These are phyloP conservation scores for Fraxinus cuspidata DNA, from an alignment of 257 asterid genomes.

Conservation along the genomic window DNA sequence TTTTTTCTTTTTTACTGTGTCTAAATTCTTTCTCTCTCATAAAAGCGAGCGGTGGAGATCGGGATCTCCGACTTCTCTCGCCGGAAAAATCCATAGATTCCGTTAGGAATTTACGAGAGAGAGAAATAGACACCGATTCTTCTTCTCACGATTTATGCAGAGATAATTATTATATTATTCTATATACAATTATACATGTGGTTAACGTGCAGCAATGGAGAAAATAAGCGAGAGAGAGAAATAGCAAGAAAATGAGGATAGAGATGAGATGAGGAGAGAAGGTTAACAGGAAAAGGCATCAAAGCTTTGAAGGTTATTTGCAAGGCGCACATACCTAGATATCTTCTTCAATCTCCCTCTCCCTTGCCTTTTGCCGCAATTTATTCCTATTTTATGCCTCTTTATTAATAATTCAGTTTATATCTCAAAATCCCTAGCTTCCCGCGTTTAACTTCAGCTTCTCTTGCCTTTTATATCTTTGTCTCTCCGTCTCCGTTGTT, in stretches of 20 bases:
- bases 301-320: constrained; percentile 67
- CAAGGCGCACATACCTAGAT: constrained; percentile 97
- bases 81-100: constrained; percentile 37
- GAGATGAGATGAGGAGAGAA: constrained; percentile 26
- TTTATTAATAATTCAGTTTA: constrained; percentile 38
- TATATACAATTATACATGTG: constrained; percentile 32
- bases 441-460: constrained; percentile 5
- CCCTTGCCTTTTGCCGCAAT: constrained; percentile 86
- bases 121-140: constrained; percentile 19
- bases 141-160: constrained; percentile 29
- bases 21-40: constrained; percentile 4
- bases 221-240: constrained; percentile 42
- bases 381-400: constrained; percentile 55
- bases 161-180: constrained; percentile 13
- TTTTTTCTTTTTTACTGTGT: constrained; percentile 4
- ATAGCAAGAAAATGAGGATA: constrained; percentile 40
- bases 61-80: constrained; percentile 58
- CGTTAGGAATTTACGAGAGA: constrained; percentile 28
- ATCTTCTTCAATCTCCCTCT: constrained; percentile 64
- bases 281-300: constrained; percentile 24
- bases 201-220: constrained; percentile 87
- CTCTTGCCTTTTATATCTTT: constrained; percentile 24
- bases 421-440: constrained; percentile 26
- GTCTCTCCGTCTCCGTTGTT: constrained; percentile 20
- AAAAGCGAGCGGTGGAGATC: constrained; percentile 48